Evolutionary conservation across 179 eudicot genomes (phyloP).

Genomic region (Silene noctiflora): DNA sequence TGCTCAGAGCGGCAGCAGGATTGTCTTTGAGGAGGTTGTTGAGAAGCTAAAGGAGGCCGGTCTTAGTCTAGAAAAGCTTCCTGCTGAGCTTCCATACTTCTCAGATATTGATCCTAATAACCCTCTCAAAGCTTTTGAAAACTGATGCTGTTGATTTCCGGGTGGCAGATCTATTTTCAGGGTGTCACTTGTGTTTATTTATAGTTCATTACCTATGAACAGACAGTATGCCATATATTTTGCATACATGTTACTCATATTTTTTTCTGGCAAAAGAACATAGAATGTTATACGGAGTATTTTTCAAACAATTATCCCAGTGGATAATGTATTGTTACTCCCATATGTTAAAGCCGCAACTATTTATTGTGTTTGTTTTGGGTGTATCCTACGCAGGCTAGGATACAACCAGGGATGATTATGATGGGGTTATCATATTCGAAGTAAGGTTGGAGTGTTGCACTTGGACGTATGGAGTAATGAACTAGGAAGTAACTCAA

Average conservation of each 20-base stretch:
- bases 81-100: slow-evolving; percentile 60
- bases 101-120: slow-evolving; percentile 51
- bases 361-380: neutral
- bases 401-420: no score
- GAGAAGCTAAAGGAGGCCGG: slow-evolving; percentile 45
- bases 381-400: no score
- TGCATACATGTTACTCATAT: no score
- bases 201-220: neutral
- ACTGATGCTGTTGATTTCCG: slow-evolving; percentile 18
- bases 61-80: slow-evolving; percentile 53
- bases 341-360: neutral
- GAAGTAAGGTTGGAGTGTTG: no score
- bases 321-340: neutral
- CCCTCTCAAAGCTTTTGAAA: slow-evolving; percentile 53
- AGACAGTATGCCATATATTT: neutral
- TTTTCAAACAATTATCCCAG: neutral
- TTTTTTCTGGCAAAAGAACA: no score
- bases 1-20: slow-evolving; percentile 47
- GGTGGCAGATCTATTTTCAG: neutral
- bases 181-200: slow-evolving; percentile 3
- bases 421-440: no score
- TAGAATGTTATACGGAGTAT: no score
- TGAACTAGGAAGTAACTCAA: no score
- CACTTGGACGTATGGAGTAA: no score
- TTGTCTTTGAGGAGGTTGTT: slow-evolving; percentile 67